Percentiles rank a stretch among this genome's conserved stretches.
phyloP scores from a whole-genome alignment of 805 yeast species.

The Wickerhamomyces rabaulensis region DNA sequence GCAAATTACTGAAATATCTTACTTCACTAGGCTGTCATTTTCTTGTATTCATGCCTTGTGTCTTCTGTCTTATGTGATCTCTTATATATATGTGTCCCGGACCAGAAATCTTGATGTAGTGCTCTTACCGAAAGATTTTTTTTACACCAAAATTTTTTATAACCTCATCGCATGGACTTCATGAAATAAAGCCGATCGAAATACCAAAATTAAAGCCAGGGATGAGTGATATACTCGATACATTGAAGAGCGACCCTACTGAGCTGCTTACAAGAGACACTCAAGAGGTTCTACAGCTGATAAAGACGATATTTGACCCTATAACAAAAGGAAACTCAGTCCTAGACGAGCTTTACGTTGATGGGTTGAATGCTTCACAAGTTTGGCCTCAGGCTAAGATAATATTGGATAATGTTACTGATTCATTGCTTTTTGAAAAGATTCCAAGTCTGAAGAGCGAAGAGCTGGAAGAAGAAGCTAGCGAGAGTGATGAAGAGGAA shows the following conservation, averaged over 20 bases:
- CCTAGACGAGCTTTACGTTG: constrained; percentile 74
- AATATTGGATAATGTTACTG: constrained; percentile 74
- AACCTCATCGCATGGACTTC: constrained; percentile 5
- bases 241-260: constrained; percentile 8
- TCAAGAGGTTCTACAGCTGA: constrained; percentile 11
- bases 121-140: constrained; percentile 3
- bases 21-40: too few relatives aligned
- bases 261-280: constrained; percentile 1
- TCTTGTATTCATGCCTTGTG: too few relatives aligned
- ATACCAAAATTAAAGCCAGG: background rate
- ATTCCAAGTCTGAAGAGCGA: constrained; percentile 44
- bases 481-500: constrained; percentile 16
- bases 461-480: constrained; percentile 15
- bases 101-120: background rate
- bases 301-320: constrained; percentile 23
- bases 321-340: constrained; percentile 37
- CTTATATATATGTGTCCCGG: background rate
- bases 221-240: constrained; percentile 7
- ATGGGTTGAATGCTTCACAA: constrained; percentile 85
- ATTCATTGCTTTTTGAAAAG: constrained; percentile 49
- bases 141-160: constrained; percentile 1
- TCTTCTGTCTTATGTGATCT: too few relatives aligned
- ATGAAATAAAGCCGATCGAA: background rate
- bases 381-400: constrained; percentile 92
- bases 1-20: too few relatives aligned